A percentile compares a stretch with the other conserved stretches of the same genome.
Conservation (phyloP, 1,139 yeast species). For the Magnusiomyces tetraspermus region DNA sequence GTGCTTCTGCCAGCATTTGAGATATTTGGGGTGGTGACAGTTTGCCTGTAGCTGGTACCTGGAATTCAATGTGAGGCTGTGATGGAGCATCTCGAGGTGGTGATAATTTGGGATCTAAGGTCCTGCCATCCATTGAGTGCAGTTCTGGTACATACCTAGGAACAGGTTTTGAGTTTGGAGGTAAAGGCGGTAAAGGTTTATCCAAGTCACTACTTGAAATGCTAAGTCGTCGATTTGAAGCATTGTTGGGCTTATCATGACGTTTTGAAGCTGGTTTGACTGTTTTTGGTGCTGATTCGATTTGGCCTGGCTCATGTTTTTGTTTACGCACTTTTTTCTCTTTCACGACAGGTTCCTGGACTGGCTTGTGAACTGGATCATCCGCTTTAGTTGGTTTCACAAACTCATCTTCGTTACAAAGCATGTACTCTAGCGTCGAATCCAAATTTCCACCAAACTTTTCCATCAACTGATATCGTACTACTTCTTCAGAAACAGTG, state of each 20-base stretch:
- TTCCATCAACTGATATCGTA: background rate
- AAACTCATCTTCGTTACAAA: background rate
- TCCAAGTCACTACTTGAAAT: background rate
- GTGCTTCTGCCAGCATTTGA: too few species aligned
- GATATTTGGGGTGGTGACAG: background rate
- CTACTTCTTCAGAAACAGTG: background rate
- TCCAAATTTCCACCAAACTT: background rate
- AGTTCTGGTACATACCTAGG: too few species aligned
- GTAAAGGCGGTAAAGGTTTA: conserved; percentile 4
- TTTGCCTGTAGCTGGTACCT: background rate
- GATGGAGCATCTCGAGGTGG: too few species aligned
- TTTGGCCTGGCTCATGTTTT: too few species aligned
- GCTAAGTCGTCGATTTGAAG: background rate
- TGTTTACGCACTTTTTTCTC: too few species aligned
- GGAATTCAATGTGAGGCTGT: background rate
- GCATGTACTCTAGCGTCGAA: conserved; percentile 2
- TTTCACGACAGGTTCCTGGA: too few species aligned
- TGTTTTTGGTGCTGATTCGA: too few species aligned
- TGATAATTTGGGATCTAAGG: too few species aligned
- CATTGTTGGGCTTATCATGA: background rate
- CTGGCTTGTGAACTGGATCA: too few species aligned
- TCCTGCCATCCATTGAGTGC: too few species aligned
- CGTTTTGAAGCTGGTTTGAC: too few species aligned
- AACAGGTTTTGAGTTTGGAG: background rate
- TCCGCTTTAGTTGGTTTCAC: too few species aligned